phyloP scores from a whole-genome alignment of 805 yeast genomes.

The Wickerhamiella bombiphila region DNA sequence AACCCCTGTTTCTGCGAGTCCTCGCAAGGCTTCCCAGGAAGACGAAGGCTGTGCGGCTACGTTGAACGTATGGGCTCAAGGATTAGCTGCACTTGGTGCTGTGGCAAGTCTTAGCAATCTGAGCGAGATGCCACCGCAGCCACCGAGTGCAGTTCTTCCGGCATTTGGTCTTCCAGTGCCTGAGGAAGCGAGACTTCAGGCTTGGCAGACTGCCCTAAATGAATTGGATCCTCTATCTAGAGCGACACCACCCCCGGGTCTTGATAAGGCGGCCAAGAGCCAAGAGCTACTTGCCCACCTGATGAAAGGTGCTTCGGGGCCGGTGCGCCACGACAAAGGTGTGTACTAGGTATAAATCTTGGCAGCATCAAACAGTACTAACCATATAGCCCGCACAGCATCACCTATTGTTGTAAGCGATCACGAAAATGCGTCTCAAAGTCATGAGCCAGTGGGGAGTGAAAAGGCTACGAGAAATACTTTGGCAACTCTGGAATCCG shows the following conservation, averaged over 20 bases:
- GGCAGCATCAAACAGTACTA: background rate
- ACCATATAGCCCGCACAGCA: no score
- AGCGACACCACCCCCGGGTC: conserved; percentile 73
- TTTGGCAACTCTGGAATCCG: no score
- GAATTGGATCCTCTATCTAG: conserved; percentile 20
- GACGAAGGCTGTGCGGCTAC: background rate
- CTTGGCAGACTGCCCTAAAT: background rate
- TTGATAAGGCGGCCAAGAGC: conserved; percentile 34
- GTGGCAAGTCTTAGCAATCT: background rate
- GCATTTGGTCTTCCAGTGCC: conserved; percentile 1
- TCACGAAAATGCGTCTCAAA: no score
- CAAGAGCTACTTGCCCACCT: conserved; percentile 72
- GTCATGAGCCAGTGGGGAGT: no score
- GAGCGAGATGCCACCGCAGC: conserved; percentile 1
- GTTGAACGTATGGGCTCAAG: background rate
- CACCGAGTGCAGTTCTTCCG: no score
- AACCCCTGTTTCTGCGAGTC: conserved; percentile 11
- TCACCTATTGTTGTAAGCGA: no score
- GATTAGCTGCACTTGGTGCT: background rate
- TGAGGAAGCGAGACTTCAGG: background rate
- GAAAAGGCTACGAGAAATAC: no score
- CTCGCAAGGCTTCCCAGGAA: background rate
- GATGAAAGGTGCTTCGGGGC: conserved; percentile 41
- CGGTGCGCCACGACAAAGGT: conserved; percentile 13
- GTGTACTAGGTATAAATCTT: conserved; percentile 14